Percentiles rank a stretch among this genome's conserved stretches.
Evolutionary conservation across 352 stramenopile species (phyloP).

Genomic region (Pythium coloratum): DNA sequence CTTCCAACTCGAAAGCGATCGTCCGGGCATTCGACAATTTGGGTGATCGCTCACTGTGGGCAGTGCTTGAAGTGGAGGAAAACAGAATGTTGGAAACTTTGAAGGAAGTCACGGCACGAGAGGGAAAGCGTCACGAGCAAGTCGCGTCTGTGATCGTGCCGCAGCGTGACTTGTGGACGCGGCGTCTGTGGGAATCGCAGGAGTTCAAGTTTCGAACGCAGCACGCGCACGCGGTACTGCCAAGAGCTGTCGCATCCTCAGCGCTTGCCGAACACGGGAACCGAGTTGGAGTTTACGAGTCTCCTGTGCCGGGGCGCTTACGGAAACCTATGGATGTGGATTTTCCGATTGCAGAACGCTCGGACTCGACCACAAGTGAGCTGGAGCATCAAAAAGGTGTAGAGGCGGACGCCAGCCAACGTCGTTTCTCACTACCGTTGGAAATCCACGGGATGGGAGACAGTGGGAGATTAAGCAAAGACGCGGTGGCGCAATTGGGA

Average conservation of each 20-base stretch:
- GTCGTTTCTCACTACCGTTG: slow-evolving; percentile 21
- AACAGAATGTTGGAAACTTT: slow-evolving; percentile 71
- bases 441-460: slow-evolving; percentile 19
- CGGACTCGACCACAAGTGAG: not conserved
- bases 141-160: slow-evolving; percentile 10
- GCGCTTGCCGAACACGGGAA: slow-evolving; percentile 15
- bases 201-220: slow-evolving; percentile 74
- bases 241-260: not conserved
- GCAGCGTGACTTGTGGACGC: slow-evolving; percentile 44
- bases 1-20: slow-evolving; percentile 5
- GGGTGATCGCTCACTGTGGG: slow-evolving; percentile 57
- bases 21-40: slow-evolving; percentile 31
- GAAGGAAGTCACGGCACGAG: slow-evolving; percentile 35
- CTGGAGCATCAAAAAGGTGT: not conserved
- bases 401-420: slow-evolving; percentile 17
- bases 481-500: slow-evolving; percentile 16
- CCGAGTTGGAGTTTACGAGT: slow-evolving; percentile 63
- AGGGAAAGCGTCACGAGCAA: slow-evolving; percentile 12
- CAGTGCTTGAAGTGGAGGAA: slow-evolving; percentile 80
- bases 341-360: slow-evolving; percentile 18
- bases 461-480: not conserved
- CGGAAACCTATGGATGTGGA: slow-evolving; percentile 52
- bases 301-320: slow-evolving; percentile 61
- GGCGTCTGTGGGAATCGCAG: slow-evolving; percentile 58
- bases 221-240: slow-evolving; percentile 47